Evolutionary conservation across 805 yeast species (phyloP), one percentile per base, ranked within the genome.

Genomic region (Kluyveromyces nonfermentans): DNA sequence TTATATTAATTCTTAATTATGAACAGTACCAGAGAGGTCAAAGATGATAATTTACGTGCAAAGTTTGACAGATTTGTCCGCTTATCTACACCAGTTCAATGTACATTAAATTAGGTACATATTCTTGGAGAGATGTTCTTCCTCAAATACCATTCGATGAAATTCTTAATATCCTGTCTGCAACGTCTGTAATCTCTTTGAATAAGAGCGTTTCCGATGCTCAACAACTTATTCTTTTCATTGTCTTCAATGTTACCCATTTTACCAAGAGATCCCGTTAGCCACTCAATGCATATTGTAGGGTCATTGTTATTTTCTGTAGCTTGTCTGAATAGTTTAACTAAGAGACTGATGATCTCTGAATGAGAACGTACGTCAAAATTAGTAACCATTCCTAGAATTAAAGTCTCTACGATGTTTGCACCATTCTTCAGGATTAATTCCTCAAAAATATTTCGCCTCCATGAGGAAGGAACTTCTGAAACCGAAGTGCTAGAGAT

Each of bases 121-220:
- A 69, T 50, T 60, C 74, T 58, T 45, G 75, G 67, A 5, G 69
- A 72, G 18, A 85, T 74, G 53, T 85, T 83, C 59, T 86, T 82
- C 53, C 95, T 70, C 28, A 81, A 67, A 63, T 86, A 88, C 93
- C 96, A 85, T 43, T 73, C 77, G 33, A 85, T 77, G 58, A 89
- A 90, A 57, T 83, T 90, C 54, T 79, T 76, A 43, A 89, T 67
- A 37, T 84, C 73, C 3, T 78, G 69, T 54, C 95, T 75, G 20
- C 86, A 78, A 50, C 85, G 75, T 59, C 90, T 75, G 60, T 71
- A 79, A 62, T 87, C 89, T 54, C 77, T 80, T 19, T 80, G 77
- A 32, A 71, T 73, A 40, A 85, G 66, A 0, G 93, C 83, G 12
- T 65, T 68, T n/a, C 70, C 71, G 5, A 82, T 69, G 7, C 68